Base-by-base conservation (phyloP, 768 basidiomycete species). In the Favolaschia claudopus region DNA sequence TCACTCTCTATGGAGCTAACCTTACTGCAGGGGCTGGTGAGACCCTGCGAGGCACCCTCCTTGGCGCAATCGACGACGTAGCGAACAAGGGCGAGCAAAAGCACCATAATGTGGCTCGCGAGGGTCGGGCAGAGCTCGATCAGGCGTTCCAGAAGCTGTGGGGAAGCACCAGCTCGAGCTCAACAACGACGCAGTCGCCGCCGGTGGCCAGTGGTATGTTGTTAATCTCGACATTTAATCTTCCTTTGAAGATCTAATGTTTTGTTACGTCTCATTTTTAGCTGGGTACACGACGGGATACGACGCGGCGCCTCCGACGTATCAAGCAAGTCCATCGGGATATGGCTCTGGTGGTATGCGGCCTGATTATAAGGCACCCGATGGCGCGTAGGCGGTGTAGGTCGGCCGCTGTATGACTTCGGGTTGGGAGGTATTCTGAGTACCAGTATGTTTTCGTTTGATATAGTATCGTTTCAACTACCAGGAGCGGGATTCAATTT, bases 21-120 rank as follows among this genome's bases (percentile, higher is more conserved):
- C 20, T 14, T 27, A 10, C 4, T 22, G 3, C 36, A 54, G 51
- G 51, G 12, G 38, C 46, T 10, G 62, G 62, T 7, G 62, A 63
- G 38, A 49, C 15, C 39, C n/a, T 55, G 14, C 56, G 62, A 29
- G 62, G 62, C 0, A 58, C 56, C 3, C 10, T 63, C 31, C 53
- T 63, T 40, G 62, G 57, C 28, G 42, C 53, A 8, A 50, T 63
- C 25, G 62, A 63, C 52, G 53, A 55, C 53, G 29, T 29, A 36
- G 57, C 53, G 33, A 38, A 40, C 39, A 48, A 25, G 0, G 57
- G 62, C 3, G 56, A 58, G 52, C 51, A 39, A 29, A 58, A 55
- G 36, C 62, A 63, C 40, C 62, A 63, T 37, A 31, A 58, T 1
- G 43, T 63, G 10, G 62, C 62, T 6, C 44, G 57, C 1, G 34